These are phyloP conservation scores for Neurospora sp. DNA, from an alignment of 495 filamentous ascomycete genomes.

Conservation along the genomic window DNA sequence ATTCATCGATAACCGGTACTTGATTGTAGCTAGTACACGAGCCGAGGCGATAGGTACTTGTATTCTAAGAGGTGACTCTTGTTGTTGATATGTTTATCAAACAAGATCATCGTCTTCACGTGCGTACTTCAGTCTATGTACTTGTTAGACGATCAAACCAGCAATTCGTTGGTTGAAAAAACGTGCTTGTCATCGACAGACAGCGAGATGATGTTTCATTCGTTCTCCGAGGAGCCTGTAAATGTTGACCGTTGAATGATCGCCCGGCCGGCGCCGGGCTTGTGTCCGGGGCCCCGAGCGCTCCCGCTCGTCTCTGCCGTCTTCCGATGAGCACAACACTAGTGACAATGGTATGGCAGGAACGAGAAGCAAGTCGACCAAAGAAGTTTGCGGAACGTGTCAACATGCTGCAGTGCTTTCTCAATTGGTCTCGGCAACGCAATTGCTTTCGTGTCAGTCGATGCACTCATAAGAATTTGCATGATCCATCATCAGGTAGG, in stretches of 20 bases:
- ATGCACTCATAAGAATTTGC: background rate
- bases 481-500: background rate
- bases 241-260: background rate
- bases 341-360: background rate
- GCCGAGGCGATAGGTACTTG: background rate
- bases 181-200: background rate
- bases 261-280: background rate
- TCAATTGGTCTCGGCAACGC: background rate
- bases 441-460: background rate
- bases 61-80: background rate
- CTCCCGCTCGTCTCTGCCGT: background rate
- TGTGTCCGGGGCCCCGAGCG: background rate
- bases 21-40: background rate
- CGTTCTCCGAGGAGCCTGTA: background rate
- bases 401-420: background rate
- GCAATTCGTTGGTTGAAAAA: background rate
- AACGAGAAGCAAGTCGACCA: background rate
- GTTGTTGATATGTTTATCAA: background rate
- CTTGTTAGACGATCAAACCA: background rate
- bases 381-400: background rate
- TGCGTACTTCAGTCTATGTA: background rate
- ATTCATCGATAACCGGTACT: background rate
- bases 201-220: background rate
- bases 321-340: background rate
- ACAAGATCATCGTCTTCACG: background rate